Conservation (phyloP, 257 asterid genomes). For the Jacaranda mimosifolia region DNA sequence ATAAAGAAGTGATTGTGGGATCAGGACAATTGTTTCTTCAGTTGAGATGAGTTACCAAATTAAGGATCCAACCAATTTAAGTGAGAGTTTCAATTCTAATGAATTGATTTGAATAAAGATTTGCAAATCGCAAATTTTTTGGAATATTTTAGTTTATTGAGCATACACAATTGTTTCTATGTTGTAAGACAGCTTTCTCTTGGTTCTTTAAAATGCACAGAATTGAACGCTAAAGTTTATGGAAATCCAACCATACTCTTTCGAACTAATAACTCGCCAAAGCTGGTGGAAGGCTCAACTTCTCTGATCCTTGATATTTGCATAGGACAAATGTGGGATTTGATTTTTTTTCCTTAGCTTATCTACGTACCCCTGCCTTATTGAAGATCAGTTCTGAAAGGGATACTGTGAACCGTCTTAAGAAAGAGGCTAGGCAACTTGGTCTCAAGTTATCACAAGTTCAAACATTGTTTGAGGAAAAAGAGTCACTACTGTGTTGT, state of each 20-base stretch:
- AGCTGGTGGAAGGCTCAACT: slow-evolving; percentile 23
- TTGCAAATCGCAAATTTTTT: background rate
- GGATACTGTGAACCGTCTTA: slow-evolving; percentile 70
- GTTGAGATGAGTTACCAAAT: no score
- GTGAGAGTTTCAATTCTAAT: no score
- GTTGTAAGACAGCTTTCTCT: slow-evolving; percentile 16
- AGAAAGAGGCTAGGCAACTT: slow-evolving; percentile 3
- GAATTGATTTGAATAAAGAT: background rate
- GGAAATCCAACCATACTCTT: background rate
- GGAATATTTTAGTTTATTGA: background rate
- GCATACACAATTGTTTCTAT: background rate
- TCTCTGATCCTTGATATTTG: slow-evolving; percentile 29
- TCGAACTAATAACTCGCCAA: slow-evolving; percentile 7
- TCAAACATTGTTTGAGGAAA: no score
- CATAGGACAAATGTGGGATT: background rate
- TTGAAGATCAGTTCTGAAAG: slow-evolving; percentile 89
- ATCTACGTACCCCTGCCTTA: slow-evolving; percentile 90
- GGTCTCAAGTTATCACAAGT: no score
- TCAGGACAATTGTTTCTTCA: no score
- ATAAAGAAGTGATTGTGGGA: no score
- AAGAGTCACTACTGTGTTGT: slow-evolving; percentile 46
- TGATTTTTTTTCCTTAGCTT: slow-evolving; percentile 73
- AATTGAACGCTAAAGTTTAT: background rate
- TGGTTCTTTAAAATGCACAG: background rate
- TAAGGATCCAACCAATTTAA: no score